A percentile compares a stretch with the other conserved stretches of the same genome.
Conservation (phyloP, 345 rosid genomes). For the Cardamine occulta region DNA sequence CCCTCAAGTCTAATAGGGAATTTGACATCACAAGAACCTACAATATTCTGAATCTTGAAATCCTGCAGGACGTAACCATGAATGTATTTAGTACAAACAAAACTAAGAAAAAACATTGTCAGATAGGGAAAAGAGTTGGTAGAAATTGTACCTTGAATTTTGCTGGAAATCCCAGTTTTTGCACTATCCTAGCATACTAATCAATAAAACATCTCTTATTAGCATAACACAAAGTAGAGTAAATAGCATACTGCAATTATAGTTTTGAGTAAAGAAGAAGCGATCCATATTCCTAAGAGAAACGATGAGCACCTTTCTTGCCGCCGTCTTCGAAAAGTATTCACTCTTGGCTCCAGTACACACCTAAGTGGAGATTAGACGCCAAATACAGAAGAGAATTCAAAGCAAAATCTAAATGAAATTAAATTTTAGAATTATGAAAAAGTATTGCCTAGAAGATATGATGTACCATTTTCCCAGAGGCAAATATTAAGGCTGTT, state of each 20-base stretch:
- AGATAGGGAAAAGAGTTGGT: constrained; percentile 2
- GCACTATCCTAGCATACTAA: constrained; percentile 78
- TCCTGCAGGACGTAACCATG: constrained; percentile 50
- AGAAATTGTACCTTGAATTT: constrained; percentile 56
- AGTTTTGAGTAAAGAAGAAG: neutral
- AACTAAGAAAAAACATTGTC: neutral
- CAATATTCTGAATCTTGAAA: constrained; percentile 88
- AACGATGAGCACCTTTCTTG: constrained; percentile 48
- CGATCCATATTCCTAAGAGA: neutral
- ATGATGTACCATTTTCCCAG: constrained; percentile 50
- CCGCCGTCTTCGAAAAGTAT: constrained; percentile 74
- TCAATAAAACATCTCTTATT: constrained; percentile 19
- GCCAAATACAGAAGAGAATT: constrained; percentile 1
- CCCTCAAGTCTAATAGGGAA: constrained; percentile 84
- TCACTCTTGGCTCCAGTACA: constrained; percentile 95
- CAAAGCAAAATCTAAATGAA: neutral
- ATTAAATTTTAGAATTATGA: neutral
- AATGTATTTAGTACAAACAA: neutral
- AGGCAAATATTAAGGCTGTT: constrained; percentile 71
- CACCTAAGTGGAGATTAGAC: constrained; percentile 47
- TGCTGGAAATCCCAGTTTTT: constrained; percentile 85
- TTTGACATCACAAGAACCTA: constrained; percentile 84
- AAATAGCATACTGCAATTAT: neutral
- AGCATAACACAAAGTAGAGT: neutral
- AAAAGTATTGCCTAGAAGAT: neutral